These are phyloP conservation scores for Magnolia changhungtana DNA, from an alignment of 164 flowering plant species.

Conservation along the genomic window DNA sequence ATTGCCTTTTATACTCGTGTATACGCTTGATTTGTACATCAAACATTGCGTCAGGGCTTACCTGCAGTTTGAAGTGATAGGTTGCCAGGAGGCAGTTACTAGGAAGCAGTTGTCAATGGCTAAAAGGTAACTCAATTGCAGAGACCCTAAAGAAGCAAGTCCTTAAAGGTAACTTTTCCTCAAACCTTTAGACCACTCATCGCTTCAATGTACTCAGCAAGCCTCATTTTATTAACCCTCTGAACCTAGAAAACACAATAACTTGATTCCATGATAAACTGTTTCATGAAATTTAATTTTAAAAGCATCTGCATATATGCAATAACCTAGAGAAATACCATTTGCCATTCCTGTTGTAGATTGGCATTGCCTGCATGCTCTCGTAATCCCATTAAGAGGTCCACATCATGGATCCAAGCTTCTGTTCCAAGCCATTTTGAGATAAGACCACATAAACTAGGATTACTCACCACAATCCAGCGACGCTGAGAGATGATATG, in stretches of 20 bases:
- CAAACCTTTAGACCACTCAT: slow-evolving; percentile 51
- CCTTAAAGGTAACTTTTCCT: neutral
- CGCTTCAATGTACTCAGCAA: slow-evolving; percentile 52
- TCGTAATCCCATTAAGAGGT: slow-evolving; percentile 41
- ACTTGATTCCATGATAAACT: neutral
- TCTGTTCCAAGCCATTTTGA: slow-evolving; percentile 61
- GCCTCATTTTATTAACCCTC: slow-evolving; percentile 48
- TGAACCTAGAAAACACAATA: slow-evolving; percentile 28
- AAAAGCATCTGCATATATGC: neutral
- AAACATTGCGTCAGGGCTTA: slow-evolving; percentile 49
- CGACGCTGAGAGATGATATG: slow-evolving; percentile 44
- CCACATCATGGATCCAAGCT: slow-evolving; percentile 50
- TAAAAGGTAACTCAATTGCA: neutral
- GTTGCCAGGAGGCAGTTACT: neutral
- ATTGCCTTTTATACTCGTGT: slow-evolving; percentile 54
- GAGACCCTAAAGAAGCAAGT: neutral
- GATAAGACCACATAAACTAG: slow-evolving; percentile 44
- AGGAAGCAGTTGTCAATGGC: neutral
- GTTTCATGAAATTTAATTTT: neutral
- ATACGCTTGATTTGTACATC: slow-evolving; percentile 56
- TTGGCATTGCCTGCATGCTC: slow-evolving; percentile 37
- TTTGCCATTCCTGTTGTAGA: slow-evolving; percentile 45
- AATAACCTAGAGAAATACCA: slow-evolving; percentile 26
- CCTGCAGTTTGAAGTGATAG: slow-evolving; percentile 23
- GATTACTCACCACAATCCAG: slow-evolving; percentile 65